Percentiles rank a stretch among this genome's conserved stretches.
Conservation (phyloP, 2,329 filamentous ascomycete species). For the Hypoxylon sp. region DNA sequence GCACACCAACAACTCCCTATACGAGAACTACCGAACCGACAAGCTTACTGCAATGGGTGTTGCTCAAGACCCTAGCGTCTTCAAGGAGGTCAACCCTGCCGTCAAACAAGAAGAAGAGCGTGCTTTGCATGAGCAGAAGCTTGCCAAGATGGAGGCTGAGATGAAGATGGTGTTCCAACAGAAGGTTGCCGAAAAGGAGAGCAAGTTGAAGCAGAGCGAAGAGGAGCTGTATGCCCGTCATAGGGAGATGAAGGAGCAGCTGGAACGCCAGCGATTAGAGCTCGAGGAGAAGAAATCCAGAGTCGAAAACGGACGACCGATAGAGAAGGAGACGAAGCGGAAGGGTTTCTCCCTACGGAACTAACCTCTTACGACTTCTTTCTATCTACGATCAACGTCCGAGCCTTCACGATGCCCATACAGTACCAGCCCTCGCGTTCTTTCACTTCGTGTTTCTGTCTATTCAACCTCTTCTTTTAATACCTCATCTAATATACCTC, state of each 20-base stretch:
- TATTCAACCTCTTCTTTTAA: constrained; percentile 58
- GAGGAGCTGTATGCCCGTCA: constrained; percentile 98
- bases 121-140: constrained; percentile 97
- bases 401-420: constrained; percentile 69
- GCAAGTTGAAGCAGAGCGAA: constrained; percentile 99
- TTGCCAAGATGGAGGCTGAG: constrained; percentile 99
- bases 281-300: constrained; percentile 98
- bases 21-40: constrained; percentile 99
- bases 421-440: constrained; percentile 69
- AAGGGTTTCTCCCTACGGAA: constrained; percentile 97
- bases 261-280: constrained; percentile 93
- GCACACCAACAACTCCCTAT: constrained; percentile 98
- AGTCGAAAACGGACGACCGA: constrained; percentile 91
- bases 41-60: constrained; percentile 99
- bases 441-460: constrained; percentile 60
- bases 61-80: constrained; percentile 97
- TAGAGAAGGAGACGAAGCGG: constrained; percentile 98
- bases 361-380: constrained; percentile 63
- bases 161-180: constrained; percentile 99
- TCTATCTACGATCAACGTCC: constrained; percentile 64
- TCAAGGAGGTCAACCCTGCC: constrained; percentile 99
- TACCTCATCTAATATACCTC: constrained; percentile 58
- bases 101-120: constrained; percentile 99
- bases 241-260: constrained; percentile 99
- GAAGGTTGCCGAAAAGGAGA: constrained; percentile 99